Conservation (phyloP, 768 basidiomycete species). For the Boletus rufocinnamomeus region DNA sequence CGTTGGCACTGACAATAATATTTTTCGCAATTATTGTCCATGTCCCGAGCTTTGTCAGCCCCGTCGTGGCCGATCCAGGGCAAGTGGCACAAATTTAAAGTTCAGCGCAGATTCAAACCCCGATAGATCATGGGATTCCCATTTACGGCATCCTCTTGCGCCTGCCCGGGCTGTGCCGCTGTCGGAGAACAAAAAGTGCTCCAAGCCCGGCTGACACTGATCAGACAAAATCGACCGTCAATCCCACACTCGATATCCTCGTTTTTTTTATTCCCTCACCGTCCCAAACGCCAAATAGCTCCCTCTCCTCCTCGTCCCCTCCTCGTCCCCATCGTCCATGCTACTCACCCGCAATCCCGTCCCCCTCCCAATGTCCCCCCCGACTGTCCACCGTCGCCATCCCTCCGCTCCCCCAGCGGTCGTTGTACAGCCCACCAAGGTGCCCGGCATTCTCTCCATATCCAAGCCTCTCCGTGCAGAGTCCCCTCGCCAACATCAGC, state of each 20-base stretch:
- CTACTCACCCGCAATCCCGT: conserved; percentile 45
- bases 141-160: conserved; percentile 26
- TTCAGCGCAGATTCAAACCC: conserved; percentile 33
- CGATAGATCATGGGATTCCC: conserved; percentile 13
- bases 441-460: conserved; percentile 71
- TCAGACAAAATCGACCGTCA: conserved; percentile 30
- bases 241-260: conserved; percentile 34
- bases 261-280: conserved; percentile 17
- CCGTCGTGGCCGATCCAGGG: background rate
- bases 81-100: conserved; percentile 17
- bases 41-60: background rate
- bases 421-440: conserved; percentile 70
- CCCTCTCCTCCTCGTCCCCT: conserved; percentile 3
- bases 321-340: conserved; percentile 31
- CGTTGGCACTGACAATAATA: conserved; percentile 1
- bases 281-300: background rate
- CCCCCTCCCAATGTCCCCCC: conserved; percentile 32
- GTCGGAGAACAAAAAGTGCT: conserved; percentile 38
- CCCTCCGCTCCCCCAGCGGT: conserved; percentile 70
- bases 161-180: conserved; percentile 31
- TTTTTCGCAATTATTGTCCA: too few relatives aligned
- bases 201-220: conserved; percentile 35
- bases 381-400: conserved; percentile 55
- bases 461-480: conserved; percentile 52
- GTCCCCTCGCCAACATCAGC: conserved; percentile 38